Evolutionary conservation across 2,329 filamentous ascomycete species (phyloP).

Genomic region (Phyllosticta citrichinensis): DNA sequence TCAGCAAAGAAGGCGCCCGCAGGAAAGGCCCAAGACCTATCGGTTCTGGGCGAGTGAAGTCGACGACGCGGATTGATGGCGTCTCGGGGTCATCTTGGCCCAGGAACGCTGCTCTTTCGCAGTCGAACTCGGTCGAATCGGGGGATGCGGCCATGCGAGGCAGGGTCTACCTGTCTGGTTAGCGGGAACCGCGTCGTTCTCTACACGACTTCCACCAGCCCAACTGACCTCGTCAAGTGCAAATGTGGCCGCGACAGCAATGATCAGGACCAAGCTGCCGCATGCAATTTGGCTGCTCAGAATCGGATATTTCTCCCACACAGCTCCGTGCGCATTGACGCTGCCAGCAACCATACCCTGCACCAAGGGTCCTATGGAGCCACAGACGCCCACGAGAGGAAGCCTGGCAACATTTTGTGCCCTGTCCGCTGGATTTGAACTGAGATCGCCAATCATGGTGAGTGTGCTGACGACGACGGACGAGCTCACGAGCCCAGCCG

Average conservation of each 20-base stretch:
- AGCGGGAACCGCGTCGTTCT: background rate
- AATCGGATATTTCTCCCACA: constrained; percentile 35
- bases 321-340: constrained; percentile 30
- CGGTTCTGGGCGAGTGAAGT: constrained; percentile 26
- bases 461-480: constrained; percentile 35
- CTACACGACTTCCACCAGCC: background rate
- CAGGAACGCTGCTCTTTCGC: constrained; percentile 39
- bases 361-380: constrained; percentile 36
- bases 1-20: constrained; percentile 35
- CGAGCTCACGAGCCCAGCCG: constrained; percentile 35
- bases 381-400: constrained; percentile 36
- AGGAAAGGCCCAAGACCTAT: constrained; percentile 37
- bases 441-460: constrained; percentile 39
- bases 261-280: constrained; percentile 30
- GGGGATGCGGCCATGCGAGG: constrained; percentile 11
- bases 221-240: constrained; percentile 31
- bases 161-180: constrained; percentile 16
- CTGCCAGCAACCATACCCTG: constrained; percentile 33
- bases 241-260: constrained; percentile 30
- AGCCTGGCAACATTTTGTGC: constrained; percentile 33
- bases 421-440: constrained; percentile 25
- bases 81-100: constrained; percentile 27
- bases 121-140: constrained; percentile 22
- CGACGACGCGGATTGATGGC: constrained; percentile 26
- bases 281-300: constrained; percentile 37